These are phyloP conservation scores for Tanozyma kutaoensis DNA, from an alignment of 805 yeast genomes.

Conservation along the genomic window DNA sequence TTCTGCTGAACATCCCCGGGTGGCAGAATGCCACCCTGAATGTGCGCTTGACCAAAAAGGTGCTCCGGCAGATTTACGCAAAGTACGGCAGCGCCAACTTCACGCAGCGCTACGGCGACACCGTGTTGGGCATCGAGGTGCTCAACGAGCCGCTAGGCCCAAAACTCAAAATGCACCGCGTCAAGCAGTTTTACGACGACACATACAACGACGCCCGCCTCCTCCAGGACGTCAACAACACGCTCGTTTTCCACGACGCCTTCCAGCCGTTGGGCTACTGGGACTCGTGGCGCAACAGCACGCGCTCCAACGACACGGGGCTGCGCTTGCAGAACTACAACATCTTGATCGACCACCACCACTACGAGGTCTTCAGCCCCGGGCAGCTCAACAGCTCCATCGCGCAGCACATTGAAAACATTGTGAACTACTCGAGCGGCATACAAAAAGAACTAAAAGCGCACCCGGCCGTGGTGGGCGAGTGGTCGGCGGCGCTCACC, in stretches of 20 bases:
- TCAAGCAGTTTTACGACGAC: conserved; percentile 14
- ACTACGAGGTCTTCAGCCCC: conserved; percentile 22
- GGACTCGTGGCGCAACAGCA: conserved; percentile 27
- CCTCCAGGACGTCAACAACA: conserved; percentile 18
- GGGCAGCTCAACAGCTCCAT: conserved; percentile 13
- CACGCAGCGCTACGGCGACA: conserved; percentile 19
- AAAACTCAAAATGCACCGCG: conserved; percentile 4
- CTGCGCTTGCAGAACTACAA: conserved; percentile 14
- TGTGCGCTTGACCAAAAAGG: conserved; percentile 14
- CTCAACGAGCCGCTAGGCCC: conserved; percentile 8
- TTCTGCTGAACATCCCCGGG: background rate
- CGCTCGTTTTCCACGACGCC: conserved; percentile 54
- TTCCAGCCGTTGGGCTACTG: conserved; percentile 43
- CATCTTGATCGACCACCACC: conserved; percentile 26
- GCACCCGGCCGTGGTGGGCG: conserved; percentile 39
- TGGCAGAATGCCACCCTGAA: conserved; percentile 40
- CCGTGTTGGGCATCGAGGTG: conserved; percentile 8
- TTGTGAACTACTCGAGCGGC: conserved; percentile 12
- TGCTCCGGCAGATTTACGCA: conserved; percentile 4
- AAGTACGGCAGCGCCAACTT: conserved; percentile 6
- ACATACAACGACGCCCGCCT: conserved; percentile 20
- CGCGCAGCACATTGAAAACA: conserved; percentile 18
- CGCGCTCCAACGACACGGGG: conserved; percentile 3
- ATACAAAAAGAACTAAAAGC: conserved; percentile 28
- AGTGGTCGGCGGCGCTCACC: background rate